Evolutionary conservation across 306 rosid genomes (phyloP), one percentile per base, ranked within the genome.

Genomic region (Echinosophora koreensis): DNA sequence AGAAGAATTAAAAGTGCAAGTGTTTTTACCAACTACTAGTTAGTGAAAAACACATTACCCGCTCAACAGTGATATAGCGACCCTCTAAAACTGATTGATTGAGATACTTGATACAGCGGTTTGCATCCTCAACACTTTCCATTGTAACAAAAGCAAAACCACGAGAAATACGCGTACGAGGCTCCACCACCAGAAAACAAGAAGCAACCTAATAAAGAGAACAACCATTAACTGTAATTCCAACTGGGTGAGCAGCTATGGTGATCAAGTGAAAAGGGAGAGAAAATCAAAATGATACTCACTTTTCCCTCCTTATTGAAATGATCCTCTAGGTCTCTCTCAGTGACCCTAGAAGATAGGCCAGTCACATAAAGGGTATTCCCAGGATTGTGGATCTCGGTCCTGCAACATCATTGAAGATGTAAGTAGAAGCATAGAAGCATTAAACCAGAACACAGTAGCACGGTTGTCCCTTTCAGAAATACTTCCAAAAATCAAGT

Each of bases 291-390:
- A 32, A 66, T 63, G 8, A 76, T 28, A 77, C 78, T 32, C 15
- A 95, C 99, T 90, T 96, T 96, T 77, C 99, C 99, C 81, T 96
- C 98, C 76, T 90, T 96, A 10, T 96, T 81, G 77, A 96, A 96
- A 80, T 96, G 99, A 35, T 91, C 95, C 87, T 89, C 97, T 75
- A 96, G 88, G 16, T 88, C 94, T 80, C 95, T 92, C 80, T 96
- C 91, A 32, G 98, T 79, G 74, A 89, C 99, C 87, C 99, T 91
- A 49, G 95, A 87, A 60, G 98, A 92, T 46, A 96, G 85, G 39
- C 99, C 99, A 57, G 99, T 96, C 38, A 96, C 99, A 77, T 96
- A 96, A 44, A 96, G 98, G 11, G 99, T 87, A 86, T 73, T 85
- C 68, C 99, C 99, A 57, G 84, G 77, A 81, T 96, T 96, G n/a